Evolutionary conservation across 208 protist genomes (phyloP), one percentile per base, ranked within the genome.

Genomic region (Herpetomonas muscarum): DNA sequence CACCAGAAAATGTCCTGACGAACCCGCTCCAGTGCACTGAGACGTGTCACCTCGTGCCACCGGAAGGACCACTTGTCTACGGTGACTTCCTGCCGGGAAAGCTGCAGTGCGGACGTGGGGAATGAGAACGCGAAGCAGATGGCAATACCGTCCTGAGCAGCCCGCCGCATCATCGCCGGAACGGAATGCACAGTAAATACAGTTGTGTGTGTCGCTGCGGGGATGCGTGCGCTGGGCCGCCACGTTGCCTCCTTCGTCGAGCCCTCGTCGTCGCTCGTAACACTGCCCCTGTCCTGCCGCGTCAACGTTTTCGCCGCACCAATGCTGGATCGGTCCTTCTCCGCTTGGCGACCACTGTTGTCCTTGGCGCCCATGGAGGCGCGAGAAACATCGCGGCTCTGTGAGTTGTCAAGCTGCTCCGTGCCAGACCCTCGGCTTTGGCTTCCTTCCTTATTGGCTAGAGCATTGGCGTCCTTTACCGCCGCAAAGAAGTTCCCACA

Each of bases 401-500:
- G n/a, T n/a, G n/a, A n/a, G n/a, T n/a, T n/a, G n/a, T n/a, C n/a
- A n/a, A n/a, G n/a, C n/a, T n/a, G n/a, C n/a, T n/a, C n/a, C n/a
- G n/a, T n/a, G n/a, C n/a, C n/a, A n/a, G n/a, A n/a, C n/a, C n/a
- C n/a, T n/a, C n/a, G n/a, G n/a, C n/a, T n/a, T n/a, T n/a, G n/a
- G n/a, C n/a, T n/a, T n/a, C n/a, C n/a, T n/a, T n/a, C n/a, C n/a
- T n/a, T n/a, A n/a, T n/a, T n/a, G n/a, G 17, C 17, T 32, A 66
- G 31, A n/a, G 62, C 59, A 13, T 57, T 45, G 36, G 65, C 48
- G 10, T 70, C 59, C 32, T 64, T 62, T 28, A 81, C 79, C 2
- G 70, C 44, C 9, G 37, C 25, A 63, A 76, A 72, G 51, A 86
- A 81, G 6, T 48, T 52, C 22, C 13, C 31, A 48, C 52, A 74